Evolutionary conservation across 2,329 filamentous ascomycete genomes (phyloP).

Genomic region (Coniochaeta prunicola): DNA sequence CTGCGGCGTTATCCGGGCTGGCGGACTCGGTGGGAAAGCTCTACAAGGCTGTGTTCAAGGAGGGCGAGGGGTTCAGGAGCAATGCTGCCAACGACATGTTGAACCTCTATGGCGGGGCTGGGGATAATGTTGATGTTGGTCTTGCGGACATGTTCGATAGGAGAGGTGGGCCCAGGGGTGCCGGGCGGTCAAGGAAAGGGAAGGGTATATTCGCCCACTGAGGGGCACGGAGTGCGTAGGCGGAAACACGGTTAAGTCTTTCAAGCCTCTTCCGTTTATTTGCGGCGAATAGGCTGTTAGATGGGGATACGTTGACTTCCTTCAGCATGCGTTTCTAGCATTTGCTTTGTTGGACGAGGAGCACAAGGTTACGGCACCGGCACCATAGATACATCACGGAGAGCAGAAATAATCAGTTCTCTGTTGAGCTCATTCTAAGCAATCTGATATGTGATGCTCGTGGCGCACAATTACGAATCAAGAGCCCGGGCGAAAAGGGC

Average conservation of each 20-base stretch:
- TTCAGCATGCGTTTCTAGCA: background rate
- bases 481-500: background rate
- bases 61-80: slow-evolving; percentile 61
- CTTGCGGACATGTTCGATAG: background rate
- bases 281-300: background rate
- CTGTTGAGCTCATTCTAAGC: background rate
- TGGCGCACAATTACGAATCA: background rate
- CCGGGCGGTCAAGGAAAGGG: background rate
- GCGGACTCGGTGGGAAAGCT: slow-evolving; percentile 61
- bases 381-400: background rate
- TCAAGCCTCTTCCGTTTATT: background rate
- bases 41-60: slow-evolving; percentile 66
- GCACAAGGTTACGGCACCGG: background rate
- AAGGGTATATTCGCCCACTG: background rate
- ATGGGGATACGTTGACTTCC: background rate
- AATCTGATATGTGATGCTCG: background rate
- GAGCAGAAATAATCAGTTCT: background rate
- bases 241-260: background rate
- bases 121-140: background rate
- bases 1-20: slow-evolving; percentile 67
- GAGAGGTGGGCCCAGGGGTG: background rate
- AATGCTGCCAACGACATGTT: background rate
- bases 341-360: background rate
- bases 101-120: background rate
- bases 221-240: background rate